Evolutionary conservation across 176 grass and related monocot species (phyloP).

Genomic region (Raddia guianensis): DNA sequence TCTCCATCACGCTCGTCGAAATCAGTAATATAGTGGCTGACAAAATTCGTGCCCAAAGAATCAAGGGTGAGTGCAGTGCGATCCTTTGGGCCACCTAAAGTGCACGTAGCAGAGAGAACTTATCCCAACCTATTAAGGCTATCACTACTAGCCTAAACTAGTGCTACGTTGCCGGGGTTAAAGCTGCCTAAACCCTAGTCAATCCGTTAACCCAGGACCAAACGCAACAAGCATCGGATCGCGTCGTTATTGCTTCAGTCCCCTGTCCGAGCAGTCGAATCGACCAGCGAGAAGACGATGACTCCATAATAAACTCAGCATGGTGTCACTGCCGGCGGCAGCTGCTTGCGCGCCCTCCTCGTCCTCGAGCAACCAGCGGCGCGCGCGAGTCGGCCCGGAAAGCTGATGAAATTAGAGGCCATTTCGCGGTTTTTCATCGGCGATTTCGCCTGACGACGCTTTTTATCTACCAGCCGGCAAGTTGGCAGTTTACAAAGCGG

Average conservation of each 20-base stretch:
- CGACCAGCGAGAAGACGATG: neutral
- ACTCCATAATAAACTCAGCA: constrained; percentile 31
- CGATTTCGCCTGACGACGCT: constrained; percentile 27
- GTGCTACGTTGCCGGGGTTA: too few relatives aligned
- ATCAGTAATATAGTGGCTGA: too few relatives aligned
- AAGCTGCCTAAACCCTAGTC: too few relatives aligned
- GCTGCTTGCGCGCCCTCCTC: neutral
- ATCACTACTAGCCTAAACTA: too few relatives aligned
- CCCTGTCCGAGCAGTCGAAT: neutral
- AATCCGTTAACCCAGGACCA: neutral
- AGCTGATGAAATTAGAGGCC: neutral
- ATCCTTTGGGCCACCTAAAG: too few relatives aligned
- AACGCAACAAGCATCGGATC: constrained; percentile 1
- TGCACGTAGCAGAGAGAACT: too few relatives aligned
- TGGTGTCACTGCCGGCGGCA: constrained; percentile 13
- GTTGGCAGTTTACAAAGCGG: constrained; percentile 36
- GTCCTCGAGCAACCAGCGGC: constrained; percentile 8
- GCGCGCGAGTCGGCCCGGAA: constrained; percentile 1
- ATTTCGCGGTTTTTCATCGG: neutral
- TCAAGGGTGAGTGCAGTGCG: too few relatives aligned
- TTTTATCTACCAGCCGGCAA: constrained; percentile 1
- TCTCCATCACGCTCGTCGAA: too few relatives aligned
- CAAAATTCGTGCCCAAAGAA: too few relatives aligned
- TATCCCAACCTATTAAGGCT: too few relatives aligned
- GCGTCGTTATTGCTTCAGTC: too few relatives aligned